Evolutionary conservation across 768 basidiomycete species (phyloP), one percentile per base, ranked within the genome.

Genomic region (Boletales sp.): DNA sequence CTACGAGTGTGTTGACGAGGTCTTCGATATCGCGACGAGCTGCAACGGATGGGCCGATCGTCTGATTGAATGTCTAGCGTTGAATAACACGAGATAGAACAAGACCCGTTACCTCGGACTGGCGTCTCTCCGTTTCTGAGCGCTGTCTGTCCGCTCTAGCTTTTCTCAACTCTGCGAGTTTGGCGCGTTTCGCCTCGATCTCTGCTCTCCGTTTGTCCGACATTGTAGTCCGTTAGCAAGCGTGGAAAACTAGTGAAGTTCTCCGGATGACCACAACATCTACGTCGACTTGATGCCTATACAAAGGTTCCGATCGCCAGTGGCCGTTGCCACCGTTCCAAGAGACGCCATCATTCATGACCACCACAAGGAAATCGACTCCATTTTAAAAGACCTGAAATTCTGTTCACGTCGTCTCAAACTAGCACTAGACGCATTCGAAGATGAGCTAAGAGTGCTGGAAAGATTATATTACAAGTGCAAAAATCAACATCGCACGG

Each of bases 171-270:
- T 91, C 90, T 43, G 83, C 90, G 31, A 97, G 83, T 69, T 92
- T 94, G 11, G 83, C 82, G 54, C 86, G 75, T 72, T 97, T 98
- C 21, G 86, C 89, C 68, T 93, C 92, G 52, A 97, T 88, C 71
- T 97, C 94, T 62, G 84, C 84, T 63, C 90, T 73, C 43, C 91
- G 78, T 69, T 79, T 79, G 59, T 85, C 81, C 47, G 86, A 83
- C 76, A 78, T 81, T 45, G 24, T 35, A 5, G 43, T 34, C 34
- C 24, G 24, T 27, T 27, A 27, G 24, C 24, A 27, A 27, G 24
- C 24, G 24, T 27, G 24, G 24, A 27, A 27, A 27, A 27, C 24
- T 27, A 27, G 24, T 7, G 24, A 27, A 5, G 24, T 4, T 27
- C 2, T 27, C 24, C 24, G 24, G 24, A 27, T 27, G 24, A 27